Evolutionary conservation across 208 protist genomes (phyloP), one percentile per base, ranked within the genome.

Genomic region (Trypanosoma cruzi): DNA sequence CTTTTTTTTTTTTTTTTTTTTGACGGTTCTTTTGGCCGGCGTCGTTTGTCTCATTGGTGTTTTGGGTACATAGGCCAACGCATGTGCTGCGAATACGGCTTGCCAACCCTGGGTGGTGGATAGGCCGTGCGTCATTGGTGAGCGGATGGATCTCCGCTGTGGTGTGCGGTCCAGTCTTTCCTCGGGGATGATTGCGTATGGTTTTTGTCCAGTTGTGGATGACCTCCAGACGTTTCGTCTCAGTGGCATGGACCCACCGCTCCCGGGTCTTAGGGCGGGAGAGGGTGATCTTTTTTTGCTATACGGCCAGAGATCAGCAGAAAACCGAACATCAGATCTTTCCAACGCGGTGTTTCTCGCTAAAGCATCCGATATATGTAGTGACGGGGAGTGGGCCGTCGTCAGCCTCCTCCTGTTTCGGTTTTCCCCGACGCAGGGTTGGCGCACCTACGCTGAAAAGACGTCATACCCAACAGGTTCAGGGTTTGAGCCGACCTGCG

Each of bases 131-230:
- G n/a, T 11, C 24, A 13, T 34, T 40, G 36, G 37, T 42, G 28
- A 69, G 52, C 24, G 49, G n/a, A 74, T 79, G 53, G 63, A 71
- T 52, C 58, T 79, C 24, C 73, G 73, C 7, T 69, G 62, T 57
- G 63, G 59, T 18, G 44, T 75, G 28, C 42, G 29, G 40, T n/a
- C 22, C 14, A 48, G 37, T 7, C 28, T 0, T 8, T 42, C 42
- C n/a, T 56, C 36, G 6, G 37, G 1, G 37, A 56, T 58, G 44
- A 14, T 50, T 37, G 67, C 60, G 6, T 67, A 63, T 53, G 67
- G 67, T 3, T 72, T 79, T 49, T 79, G 73, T 54, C 75, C 75
- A 24, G 20, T 70, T 36, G 75, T 80, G 24, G 75, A 80, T 67
- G 54, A 68, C 24, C n/a, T 71, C 34, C 68, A 73, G 49, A 56